phyloP scores from a whole-genome alignment of 352 stramenopile genomes.

The Phytophthora uliginosa region DNA sequence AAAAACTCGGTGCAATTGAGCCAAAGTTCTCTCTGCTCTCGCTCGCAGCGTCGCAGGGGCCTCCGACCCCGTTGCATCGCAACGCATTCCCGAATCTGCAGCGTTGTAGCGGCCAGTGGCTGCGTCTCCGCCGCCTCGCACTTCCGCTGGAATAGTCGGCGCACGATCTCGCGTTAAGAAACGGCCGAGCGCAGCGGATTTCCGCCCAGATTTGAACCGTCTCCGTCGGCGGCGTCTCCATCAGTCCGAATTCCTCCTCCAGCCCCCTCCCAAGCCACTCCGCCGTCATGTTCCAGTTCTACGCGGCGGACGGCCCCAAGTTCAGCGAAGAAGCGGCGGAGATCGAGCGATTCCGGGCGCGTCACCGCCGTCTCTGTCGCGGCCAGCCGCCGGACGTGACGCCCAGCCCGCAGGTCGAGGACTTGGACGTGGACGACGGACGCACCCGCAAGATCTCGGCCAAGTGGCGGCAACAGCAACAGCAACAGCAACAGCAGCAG shows the following conservation, averaged over 20 bases:
- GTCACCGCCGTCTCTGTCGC: constrained; percentile 46
- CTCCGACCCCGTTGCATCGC: no score
- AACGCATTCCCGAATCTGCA: neutral
- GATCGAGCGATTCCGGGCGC: constrained; percentile 55
- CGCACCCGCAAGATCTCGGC: constrained; percentile 53
- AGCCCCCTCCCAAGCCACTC: neutral
- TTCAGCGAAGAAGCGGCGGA: constrained; percentile 33
- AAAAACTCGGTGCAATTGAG: neutral
- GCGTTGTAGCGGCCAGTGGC: neutral
- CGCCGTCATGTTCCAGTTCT: constrained; percentile 40
- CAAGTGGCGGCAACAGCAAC: constrained; percentile 38
- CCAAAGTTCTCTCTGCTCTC: neutral
- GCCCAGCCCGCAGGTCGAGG: constrained; percentile 22
- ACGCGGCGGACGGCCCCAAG: constrained; percentile 13
- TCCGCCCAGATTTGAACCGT: constrained; percentile 26
- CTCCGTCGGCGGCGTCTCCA: neutral
- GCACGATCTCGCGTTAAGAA: constrained; percentile 20
- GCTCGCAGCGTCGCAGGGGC: neutral
- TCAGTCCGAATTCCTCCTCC: constrained; percentile 1
- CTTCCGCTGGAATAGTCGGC: constrained; percentile 3
- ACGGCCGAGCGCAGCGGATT: constrained; percentile 11
- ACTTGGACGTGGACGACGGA: constrained; percentile 43
- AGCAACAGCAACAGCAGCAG: constrained; percentile 23
- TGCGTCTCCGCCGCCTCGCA: neutral
- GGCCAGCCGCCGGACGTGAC: constrained; percentile 19